Evolutionary conservation across 129 eudicot species (phyloP).

Genomic region (Flaveria sonorensis): DNA sequence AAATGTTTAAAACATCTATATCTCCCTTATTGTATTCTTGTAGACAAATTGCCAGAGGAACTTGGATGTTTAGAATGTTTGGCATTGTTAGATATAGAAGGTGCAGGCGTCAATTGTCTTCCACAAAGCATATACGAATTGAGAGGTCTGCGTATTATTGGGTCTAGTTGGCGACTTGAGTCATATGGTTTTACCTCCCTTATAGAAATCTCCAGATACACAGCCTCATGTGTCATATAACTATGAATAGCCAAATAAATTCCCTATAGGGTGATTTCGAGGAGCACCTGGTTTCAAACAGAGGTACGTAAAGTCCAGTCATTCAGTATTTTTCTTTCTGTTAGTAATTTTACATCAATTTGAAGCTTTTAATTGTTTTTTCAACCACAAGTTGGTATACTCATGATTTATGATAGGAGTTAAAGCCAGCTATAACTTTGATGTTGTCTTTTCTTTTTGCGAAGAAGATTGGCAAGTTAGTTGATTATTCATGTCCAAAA

Average conservation of each 20-base stretch:
- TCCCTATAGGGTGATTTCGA: too few species aligned
- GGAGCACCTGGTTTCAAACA: too few species aligned
- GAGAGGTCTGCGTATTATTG: conserved; percentile 1
- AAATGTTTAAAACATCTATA: neutral
- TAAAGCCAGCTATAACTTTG: too few species aligned
- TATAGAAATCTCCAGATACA: neutral
- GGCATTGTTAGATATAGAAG: neutral
- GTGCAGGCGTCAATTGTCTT: neutral
- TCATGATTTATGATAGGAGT: too few species aligned
- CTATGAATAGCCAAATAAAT: neutral
- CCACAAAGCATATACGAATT: neutral
- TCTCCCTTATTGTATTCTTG: neutral
- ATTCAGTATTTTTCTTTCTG: too few species aligned
- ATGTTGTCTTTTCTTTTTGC: too few species aligned
- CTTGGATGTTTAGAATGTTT: conserved; percentile 6
- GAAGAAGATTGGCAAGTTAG: too few species aligned
- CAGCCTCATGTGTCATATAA: neutral
- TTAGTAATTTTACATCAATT: too few species aligned
- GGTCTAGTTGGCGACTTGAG: neutral
- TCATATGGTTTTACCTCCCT: conserved; percentile 12
- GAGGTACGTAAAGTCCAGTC: too few species aligned
- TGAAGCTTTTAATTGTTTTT: too few species aligned
- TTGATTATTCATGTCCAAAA: too few species aligned
- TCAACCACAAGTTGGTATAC: too few species aligned
- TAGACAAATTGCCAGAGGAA: conserved; percentile 11